These are phyloP conservation scores for Anthostomella pinea DNA, from an alignment of 2,329 filamentous ascomycete species.

Conservation along the genomic window DNA sequence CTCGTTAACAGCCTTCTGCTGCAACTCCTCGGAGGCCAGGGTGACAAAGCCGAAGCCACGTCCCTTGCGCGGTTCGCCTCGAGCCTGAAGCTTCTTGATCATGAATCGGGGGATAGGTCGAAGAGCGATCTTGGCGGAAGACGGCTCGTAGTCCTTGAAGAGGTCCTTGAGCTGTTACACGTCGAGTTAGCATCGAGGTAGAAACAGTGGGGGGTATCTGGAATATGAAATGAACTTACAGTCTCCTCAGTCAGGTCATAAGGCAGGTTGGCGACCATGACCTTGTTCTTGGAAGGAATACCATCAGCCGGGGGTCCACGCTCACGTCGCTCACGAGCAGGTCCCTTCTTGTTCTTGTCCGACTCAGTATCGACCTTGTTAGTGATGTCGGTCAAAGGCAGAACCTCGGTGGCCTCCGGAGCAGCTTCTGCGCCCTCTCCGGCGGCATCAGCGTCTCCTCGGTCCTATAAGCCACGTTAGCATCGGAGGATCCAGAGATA, in stretches of 20 bases:
- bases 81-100: conserved; percentile 99
- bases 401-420: conserved; percentile 51
- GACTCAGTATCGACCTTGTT: conserved; percentile 43
- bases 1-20: conserved; percentile 94
- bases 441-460: conserved; percentile 46
- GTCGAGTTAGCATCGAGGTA: conserved; percentile 24
- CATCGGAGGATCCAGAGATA: conserved; percentile 17
- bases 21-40: conserved; percentile 88
- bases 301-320: conserved; percentile 96
- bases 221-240: conserved; percentile 51
- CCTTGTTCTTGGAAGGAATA: conserved; percentile 98
- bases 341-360: conserved; percentile 44
- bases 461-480: conserved; percentile 29
- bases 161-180: conserved; percentile 90
- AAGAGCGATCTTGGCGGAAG: conserved; percentile 96
- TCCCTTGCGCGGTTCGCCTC: conserved; percentile 96
- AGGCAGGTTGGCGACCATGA: conserved; percentile 99
- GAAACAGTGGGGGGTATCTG: too few species aligned
- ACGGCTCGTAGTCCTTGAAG: conserved; percentile 87
- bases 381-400: conserved; percentile 55
- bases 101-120: conserved; percentile 99
- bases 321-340: conserved; percentile 65
- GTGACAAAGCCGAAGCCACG: conserved; percentile 99
- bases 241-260: conserved; percentile 98
- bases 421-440: conserved; percentile 48